Conservation (phyloP, 2,329 filamentous ascomycete species). For the Trichoderma simmonsii region DNA sequence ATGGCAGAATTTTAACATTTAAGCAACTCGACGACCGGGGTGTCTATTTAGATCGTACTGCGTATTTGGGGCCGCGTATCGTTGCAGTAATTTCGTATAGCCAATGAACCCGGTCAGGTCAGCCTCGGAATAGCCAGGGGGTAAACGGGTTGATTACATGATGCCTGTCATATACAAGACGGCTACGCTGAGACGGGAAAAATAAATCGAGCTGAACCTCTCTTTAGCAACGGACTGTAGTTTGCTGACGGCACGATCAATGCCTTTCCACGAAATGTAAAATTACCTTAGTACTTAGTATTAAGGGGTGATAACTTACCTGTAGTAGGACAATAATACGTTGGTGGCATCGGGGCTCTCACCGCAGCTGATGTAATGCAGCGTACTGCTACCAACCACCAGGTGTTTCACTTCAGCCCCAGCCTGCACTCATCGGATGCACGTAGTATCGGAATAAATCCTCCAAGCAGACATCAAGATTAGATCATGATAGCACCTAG, state of each 20-base stretch:
- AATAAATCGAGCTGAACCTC: not conserved
- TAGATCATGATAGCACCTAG: not conserved
- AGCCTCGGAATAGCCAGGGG: not conserved
- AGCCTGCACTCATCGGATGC: not conserved
- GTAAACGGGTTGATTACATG: not conserved
- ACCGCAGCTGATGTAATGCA: not conserved
- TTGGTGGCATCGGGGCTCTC: not conserved
- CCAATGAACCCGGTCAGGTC: not conserved
- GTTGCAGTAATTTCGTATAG: not conserved
- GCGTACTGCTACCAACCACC: not conserved
- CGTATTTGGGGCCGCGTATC: not conserved
- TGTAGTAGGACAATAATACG: not conserved
- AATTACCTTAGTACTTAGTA: no score
- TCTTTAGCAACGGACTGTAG: not conserved
- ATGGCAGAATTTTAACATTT: not conserved
- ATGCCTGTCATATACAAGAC: not conserved
- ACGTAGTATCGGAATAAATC: no score
- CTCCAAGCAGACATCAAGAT: no score
- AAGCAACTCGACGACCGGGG: not conserved
- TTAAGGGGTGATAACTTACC: no score
- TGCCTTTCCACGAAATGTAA: not conserved
- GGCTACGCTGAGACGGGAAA: not conserved
- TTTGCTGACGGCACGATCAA: not conserved
- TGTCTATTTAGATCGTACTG: not conserved
- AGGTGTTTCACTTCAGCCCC: not conserved